Base-by-base conservation (phyloP, 2,329 filamentous ascomycete genomes). In the Trematosphaeria pertusa region DNA sequence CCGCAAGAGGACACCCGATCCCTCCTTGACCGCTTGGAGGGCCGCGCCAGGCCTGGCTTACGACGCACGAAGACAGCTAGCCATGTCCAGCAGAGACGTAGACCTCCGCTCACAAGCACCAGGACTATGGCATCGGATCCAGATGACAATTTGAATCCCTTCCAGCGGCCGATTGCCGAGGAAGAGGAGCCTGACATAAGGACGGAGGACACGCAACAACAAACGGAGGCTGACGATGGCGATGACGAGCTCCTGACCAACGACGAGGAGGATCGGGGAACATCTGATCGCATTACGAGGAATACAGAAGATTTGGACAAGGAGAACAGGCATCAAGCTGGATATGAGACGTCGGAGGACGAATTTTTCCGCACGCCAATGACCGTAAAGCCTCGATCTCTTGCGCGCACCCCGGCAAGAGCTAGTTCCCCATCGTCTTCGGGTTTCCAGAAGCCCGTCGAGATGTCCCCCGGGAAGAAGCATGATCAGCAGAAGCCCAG, bases 161-260 rank as follows among this genome's bases (percentile, higher is more conserved):
- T 70, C 63, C 14, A 70, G 22, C 51, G 64, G 20, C 67, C 72
- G 9, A 73, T 73, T 31, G 67, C 71, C 19, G 73, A 83, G 68
- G 75, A 78, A 56, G 69, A 80, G 70, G 61, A 75, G 64, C 63
- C 58, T 2, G 65, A 59, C 4, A 58, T 69, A n/a, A 70, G 64
- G 40, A 71, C 67, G 35, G 67, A 77, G 46, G 69, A 80, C 48
- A 54, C 77, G 31, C 74, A 79, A 33, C 80, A 75, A 62, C 85
- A 91, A 47, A 91, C 89, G 0, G 90, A 94, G 62, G 89, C 87
- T 5, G 91, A 96, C 65, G n/a, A n/a, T n/a, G 90, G 91, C 0
- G 92, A 97, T 61, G 92, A 96, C 61, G 92, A 97, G 69, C 77
- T 92, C n/a, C 81, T 89, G 10, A 92, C 88, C 3, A 88, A 92